Evolutionary conservation across 768 basidiomycete genomes (phyloP).

Genomic region (Daedalea quercina): DNA sequence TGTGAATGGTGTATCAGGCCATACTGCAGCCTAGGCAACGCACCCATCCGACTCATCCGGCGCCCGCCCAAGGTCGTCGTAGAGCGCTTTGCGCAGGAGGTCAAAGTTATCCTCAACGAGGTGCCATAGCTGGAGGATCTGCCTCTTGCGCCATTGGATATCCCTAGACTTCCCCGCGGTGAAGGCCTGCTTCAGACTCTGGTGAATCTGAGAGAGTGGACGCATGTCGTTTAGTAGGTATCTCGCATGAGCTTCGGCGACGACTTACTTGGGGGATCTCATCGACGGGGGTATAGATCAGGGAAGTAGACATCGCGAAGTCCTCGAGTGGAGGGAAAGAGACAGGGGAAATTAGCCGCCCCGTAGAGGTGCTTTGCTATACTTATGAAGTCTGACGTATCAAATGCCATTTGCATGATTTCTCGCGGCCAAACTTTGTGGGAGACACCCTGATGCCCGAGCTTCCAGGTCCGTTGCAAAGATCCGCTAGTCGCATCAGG

Average conservation of each 20-base stretch:
- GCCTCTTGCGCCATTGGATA: constrained; percentile 63
- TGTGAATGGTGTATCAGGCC: background rate
- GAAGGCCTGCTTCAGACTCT: constrained; percentile 48
- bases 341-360: background rate
- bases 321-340: background rate
- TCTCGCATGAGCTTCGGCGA: background rate
- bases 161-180: constrained; percentile 52
- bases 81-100: constrained; percentile 50
- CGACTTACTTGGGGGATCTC: constrained; percentile 18
- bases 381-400: too few species aligned
- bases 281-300: constrained; percentile 13
- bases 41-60: constrained; percentile 48
- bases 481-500: background rate
- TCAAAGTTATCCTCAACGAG: constrained; percentile 64
- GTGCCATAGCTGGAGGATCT: constrained; percentile 65
- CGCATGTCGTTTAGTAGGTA: background rate
- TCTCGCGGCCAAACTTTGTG: too few species aligned
- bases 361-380: too few species aligned
- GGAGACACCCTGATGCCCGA: too few species aligned
- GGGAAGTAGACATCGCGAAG: background rate
- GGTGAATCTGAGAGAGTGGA: constrained; percentile 40
- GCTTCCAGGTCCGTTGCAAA: too few species aligned
- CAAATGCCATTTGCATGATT: too few species aligned
- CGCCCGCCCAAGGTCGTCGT: constrained; percentile 57
- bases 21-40: background rate